Conservation (phyloP, 495 filamentous ascomycete genomes). For the Penicillium verhagenii region DNA sequence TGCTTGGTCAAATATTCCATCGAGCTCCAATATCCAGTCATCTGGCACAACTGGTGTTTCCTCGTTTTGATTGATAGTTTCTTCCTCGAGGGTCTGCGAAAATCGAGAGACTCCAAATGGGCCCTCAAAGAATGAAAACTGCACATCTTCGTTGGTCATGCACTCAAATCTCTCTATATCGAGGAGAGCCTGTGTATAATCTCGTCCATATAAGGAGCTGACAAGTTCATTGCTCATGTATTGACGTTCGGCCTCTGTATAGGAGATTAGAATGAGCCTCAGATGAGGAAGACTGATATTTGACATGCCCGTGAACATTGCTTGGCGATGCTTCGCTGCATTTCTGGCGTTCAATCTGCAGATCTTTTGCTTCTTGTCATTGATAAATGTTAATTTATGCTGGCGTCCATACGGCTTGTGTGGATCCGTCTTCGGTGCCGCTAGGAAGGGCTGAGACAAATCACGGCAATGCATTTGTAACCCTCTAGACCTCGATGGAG, state of each 20-base stretch:
- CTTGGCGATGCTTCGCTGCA: not conserved
- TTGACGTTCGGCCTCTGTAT: constrained; percentile 16
- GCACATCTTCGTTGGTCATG: not conserved
- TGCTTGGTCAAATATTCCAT: too few species aligned
- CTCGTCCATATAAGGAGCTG: constrained; percentile 1
- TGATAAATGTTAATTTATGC: not conserved
- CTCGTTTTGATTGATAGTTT: not conserved
- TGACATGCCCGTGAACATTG: not conserved
- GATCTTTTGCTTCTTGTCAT: not conserved
- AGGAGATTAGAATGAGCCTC: not conserved
- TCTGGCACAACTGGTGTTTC: not conserved
- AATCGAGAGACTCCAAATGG: constrained; percentile 20
- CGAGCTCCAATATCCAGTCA: constrained; percentile 6
- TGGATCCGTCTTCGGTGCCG: not conserved
- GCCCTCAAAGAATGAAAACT: constrained; percentile 11
- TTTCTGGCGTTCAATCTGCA: not conserved
- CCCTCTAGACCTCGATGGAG: not conserved
- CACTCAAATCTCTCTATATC: constrained; percentile 14
- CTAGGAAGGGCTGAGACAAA: not conserved
- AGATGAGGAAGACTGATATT: not conserved
- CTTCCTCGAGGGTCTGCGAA: not conserved
- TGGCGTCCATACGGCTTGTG: not conserved
- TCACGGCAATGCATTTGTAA: not conserved
- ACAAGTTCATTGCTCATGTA: constrained; percentile 14
- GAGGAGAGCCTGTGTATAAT: constrained; percentile 8